Base-by-base conservation (phyloP, 2,329 filamentous ascomycete species). In the Sclerotinia spermophila region DNA sequence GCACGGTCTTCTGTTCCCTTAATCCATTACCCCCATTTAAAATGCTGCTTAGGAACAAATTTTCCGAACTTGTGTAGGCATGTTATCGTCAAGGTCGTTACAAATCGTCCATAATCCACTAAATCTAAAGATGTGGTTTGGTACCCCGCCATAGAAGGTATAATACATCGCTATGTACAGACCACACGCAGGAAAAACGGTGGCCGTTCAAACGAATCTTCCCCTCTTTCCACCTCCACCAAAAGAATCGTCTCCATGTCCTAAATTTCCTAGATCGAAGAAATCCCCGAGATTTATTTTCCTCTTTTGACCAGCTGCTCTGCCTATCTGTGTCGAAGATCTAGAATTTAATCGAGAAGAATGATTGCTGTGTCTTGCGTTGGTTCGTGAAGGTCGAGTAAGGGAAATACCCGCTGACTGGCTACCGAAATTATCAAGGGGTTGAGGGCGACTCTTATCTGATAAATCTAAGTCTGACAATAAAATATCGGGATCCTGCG, bases 231-330 rank as follows among this genome's bases (percentile, higher is more conserved):
- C 78, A 68, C 78, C 78, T 33, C 79, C 78, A 62, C 78, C 76
- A 74, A 75, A 76, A n/a, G 73, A 72, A 71, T 92, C 90, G 77
- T 90, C 90, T 58, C 86, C 86, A 71, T 86, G 84, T 44, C 85
- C 85, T 66, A 91, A 79, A 73, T 87, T 88, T 68, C 88, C 87
- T 11, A 92, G 82, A 77, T 93, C 91, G 78, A 94, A 94, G 68
- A 93, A 89, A 77, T 94, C 92, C 35, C 88, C 87, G 76, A 92
- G 86, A 75, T 92, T 90, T 75, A 92, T 85, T 76, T 91, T 87
- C 56, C 92, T 86, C 80, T 95, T 95, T 75, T 88, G 85, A 2
- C 92, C 92, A 13, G 90, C 87, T 10, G 87, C 89, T 71, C 86
- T 85, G 6, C 89, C 88, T 13, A 92, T 75, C 5, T 75, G 72